These are phyloP conservation scores for Geotrichum cucujoidarum DNA, from an alignment of 1,139 yeast species.

Conservation along the genomic window DNA sequence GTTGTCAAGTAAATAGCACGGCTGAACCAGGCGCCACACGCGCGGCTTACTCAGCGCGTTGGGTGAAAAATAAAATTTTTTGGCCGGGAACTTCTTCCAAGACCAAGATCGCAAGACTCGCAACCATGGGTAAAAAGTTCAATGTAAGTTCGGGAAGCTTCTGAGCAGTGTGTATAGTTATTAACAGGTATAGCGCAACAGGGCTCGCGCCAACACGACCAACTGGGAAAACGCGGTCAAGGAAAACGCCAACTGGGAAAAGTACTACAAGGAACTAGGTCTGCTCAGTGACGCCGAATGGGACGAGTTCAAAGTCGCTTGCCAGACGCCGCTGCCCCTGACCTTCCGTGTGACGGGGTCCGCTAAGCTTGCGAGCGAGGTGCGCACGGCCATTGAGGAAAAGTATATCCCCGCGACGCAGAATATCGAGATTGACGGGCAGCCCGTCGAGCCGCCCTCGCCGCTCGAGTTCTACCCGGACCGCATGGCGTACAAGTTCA, in stretches of 20 bases:
- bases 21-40: not conserved
- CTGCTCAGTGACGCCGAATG: constrained; percentile 67
- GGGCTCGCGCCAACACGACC: constrained; percentile 24
- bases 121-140: not conserved
- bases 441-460: constrained; percentile 54
- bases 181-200: constrained; percentile 3
- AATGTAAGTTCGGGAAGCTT: not conserved
- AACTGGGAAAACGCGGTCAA: constrained; percentile 67
- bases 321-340: constrained; percentile 79
- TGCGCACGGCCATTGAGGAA: constrained; percentile 37
- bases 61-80: not conserved
- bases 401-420: constrained; percentile 44
- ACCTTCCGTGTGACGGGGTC: constrained; percentile 95
- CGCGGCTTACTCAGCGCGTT: not conserved
- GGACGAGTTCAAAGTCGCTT: constrained; percentile 69
- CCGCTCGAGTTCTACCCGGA: constrained; percentile 84
- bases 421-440: constrained; percentile 54
- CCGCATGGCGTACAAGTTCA: constrained; percentile 85
- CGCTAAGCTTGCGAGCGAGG: constrained; percentile 45
- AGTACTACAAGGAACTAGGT: constrained; percentile 69
- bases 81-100: no score
- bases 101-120: no score
- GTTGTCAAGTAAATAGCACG: not conserved
- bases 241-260: constrained; percentile 85
- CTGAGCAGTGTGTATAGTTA: no score